phyloP scores from a whole-genome alignment of 176 grass and related monocot species.

The Cenchrus fungigraminus region DNA sequence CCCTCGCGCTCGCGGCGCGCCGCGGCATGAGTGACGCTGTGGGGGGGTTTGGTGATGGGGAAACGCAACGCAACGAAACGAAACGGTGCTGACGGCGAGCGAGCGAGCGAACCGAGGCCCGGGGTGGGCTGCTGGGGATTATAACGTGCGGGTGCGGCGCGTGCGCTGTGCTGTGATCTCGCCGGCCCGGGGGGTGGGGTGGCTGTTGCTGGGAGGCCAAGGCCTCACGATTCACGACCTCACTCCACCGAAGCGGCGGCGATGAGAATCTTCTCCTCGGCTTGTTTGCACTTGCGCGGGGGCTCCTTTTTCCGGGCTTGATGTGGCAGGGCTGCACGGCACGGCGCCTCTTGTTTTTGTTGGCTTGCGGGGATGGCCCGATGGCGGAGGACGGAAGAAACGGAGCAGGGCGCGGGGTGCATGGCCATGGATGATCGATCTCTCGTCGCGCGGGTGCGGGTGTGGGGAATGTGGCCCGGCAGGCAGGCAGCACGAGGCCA shows the following conservation, averaged over 20 bases:
- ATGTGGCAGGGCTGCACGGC: constrained; percentile 4
- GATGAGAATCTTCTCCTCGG: not conserved
- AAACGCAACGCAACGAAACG: no score
- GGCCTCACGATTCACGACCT: no score
- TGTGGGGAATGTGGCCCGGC: not conserved
- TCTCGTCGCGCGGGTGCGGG: not conserved
- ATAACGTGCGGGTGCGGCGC: not conserved
- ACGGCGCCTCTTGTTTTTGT: constrained; percentile 29
- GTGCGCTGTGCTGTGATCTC: not conserved
- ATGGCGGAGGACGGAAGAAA: not conserved
- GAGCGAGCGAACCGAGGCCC: not conserved
- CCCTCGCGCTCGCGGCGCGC: not conserved
- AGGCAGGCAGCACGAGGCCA: not conserved
- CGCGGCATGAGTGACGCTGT: no score
- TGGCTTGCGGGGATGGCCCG: not conserved
- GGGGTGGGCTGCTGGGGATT: not conserved
- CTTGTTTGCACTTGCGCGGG: constrained; percentile 43
- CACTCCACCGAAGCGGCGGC: no score
- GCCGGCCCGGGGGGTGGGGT: not conserved
- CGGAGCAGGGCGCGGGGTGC: not conserved
- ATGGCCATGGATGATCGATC: no score
- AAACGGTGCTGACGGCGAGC: not conserved
- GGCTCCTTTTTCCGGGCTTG: constrained; percentile 37
- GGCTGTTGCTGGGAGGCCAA: not conserved
- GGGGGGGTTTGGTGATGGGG: not conserved